Evolutionary conservation across 2,329 filamentous ascomycete genomes (phyloP).

Genomic region (Grosmannia clavigera): DNA sequence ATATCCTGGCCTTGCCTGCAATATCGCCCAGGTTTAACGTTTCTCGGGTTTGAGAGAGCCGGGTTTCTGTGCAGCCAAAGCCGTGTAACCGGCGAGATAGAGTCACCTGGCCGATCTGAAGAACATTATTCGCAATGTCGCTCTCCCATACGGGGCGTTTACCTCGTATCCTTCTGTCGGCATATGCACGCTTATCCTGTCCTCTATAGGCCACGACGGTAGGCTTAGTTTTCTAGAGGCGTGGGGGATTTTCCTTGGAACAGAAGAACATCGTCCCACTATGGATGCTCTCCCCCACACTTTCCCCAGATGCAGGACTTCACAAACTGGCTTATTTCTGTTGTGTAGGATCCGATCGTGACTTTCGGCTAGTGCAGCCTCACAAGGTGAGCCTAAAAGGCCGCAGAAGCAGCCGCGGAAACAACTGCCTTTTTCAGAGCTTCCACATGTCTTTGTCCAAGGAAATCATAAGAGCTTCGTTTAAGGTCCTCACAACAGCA

Average conservation of each 20-base stretch:
- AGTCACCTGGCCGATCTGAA: not conserved
- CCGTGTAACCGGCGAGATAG: not conserved
- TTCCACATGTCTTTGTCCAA: not conserved
- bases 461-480: not conserved
- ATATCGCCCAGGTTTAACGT: not conserved
- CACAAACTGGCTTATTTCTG: not conserved
- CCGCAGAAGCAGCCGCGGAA: not conserved
- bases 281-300: not conserved
- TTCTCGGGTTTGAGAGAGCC: not conserved
- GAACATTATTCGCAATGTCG: not conserved
- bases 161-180: not conserved
- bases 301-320: not conserved
- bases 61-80: not conserved
- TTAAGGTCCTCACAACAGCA: not conserved
- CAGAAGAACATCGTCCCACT: not conserved
- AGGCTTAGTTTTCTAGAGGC: not conserved
- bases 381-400: not conserved
- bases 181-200: not conserved
- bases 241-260: not conserved
- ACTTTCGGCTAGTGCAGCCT: not conserved
- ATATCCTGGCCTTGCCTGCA: not conserved
- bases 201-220: not conserved
- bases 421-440: not conserved
- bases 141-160: not conserved
- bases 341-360: not conserved